Evolutionary conservation across 768 basidiomycete species (phyloP), one percentile per base, ranked within the genome.

Genomic region (Naganishia onofrii): DNA sequence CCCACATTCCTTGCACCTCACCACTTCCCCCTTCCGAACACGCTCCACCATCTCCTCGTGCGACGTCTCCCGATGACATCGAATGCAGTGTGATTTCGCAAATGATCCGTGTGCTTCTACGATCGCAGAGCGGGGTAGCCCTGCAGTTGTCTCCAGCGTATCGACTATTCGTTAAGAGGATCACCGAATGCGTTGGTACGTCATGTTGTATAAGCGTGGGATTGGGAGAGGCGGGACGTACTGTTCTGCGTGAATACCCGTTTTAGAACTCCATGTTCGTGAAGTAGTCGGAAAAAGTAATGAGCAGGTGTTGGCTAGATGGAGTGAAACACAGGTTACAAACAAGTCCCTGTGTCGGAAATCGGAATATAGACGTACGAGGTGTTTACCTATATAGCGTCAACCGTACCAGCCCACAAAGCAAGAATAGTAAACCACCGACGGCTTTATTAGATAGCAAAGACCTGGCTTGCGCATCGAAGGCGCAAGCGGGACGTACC

Each of bases 81-180:
- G 83, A 19, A 97, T 87, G 74, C 96, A 99, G 64, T 87, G 84
- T 67, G 95, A 91, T 1, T 84, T 82, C 0, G 95, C 95, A 74
- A 98, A 99, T 74, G 91, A 93, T 2, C 95, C 96, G 76, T 99
- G 96, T 0, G 96, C 96, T 82, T 98, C 95, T 57, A 98, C 71
- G 12, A 70, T 46, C 10, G 42, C 17, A 10, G 54, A 21, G 4
- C 32, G 42, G 15, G 71, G 60, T 3, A 72, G 53, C 26, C 71
- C 71, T 17, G 57, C 48, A 8, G 44, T 54, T 1, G 34, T 34
- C 46, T 72, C 71, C 3, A 76, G 60, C 1, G 69, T 68, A 10
- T 53, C 52, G 44, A 88, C 78, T 87, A 87, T 36, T 85, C 7
- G 9, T 10, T 42, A 15, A 7, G 9, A 15, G 42, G 42, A 42